These are phyloP conservation scores for Kokia cookei DNA, from an alignment of 441 rosid genomes.

Conservation along the genomic window DNA sequence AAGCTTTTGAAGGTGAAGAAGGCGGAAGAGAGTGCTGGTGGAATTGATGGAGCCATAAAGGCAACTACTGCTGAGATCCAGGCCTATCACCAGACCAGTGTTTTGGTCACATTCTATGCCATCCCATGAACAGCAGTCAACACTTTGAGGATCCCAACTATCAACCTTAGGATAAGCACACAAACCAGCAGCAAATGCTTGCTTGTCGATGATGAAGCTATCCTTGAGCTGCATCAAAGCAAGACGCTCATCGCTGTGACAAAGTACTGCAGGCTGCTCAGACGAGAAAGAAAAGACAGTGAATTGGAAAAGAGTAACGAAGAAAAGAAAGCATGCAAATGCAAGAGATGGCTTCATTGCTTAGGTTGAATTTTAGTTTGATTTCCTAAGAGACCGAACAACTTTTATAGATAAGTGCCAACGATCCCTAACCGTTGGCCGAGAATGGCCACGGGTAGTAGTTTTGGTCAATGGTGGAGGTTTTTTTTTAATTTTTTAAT, in stretches of 20 bases:
- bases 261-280: neutral
- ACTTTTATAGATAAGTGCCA: neutral
- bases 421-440: neutral
- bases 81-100: slow-evolving; percentile 9
- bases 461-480: no score
- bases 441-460: neutral
- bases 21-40: neutral
- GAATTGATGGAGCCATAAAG: slow-evolving; percentile 12
- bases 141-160: neutral
- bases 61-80: slow-evolving; percentile 14
- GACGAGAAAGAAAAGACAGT: neutral
- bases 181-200: neutral
- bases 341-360: neutral
- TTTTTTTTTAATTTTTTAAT: no score
- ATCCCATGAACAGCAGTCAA: slow-evolving; percentile 15
- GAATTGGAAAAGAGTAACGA: neutral
- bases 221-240: neutral
- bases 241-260: neutral
- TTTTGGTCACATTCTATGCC: slow-evolving; percentile 2
- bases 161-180: neutral
- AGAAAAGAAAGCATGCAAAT: neutral
- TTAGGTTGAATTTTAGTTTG: neutral
- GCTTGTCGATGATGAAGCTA: neutral
- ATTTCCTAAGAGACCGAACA: neutral
- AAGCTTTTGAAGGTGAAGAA: neutral